A percentile compares a stretch with the other conserved stretches of the same genome.
Evolutionary conservation across 2,329 filamentous ascomycete species (phyloP).

Genomic region (Diaporthe ampelina): DNA sequence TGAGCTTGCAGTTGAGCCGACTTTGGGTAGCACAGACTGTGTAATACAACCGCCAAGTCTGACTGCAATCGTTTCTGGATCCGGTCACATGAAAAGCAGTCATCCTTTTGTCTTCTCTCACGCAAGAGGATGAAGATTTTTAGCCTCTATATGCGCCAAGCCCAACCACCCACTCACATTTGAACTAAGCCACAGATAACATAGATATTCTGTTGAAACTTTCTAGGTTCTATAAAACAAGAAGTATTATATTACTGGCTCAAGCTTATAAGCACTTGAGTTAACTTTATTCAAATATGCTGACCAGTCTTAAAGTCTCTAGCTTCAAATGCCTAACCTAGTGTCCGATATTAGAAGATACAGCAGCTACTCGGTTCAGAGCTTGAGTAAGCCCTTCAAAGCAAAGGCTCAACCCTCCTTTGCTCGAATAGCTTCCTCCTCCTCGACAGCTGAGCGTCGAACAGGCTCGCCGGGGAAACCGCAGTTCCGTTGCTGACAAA

Average conservation of each 20-base stretch:
- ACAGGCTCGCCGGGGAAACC: background rate
- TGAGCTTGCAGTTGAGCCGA: too few species aligned
- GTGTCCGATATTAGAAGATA: background rate
- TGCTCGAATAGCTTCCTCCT: background rate
- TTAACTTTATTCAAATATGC: background rate
- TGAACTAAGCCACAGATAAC: too few species aligned
- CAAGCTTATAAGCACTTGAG: background rate
- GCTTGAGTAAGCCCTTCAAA: background rate
- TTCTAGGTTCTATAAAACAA: too few species aligned
- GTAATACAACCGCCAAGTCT: too few species aligned
- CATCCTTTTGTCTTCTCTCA: too few species aligned
- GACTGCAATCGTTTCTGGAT: too few species aligned
- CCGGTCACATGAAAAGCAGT: too few species aligned
- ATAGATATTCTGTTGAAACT: background rate
- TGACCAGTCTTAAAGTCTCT: background rate
- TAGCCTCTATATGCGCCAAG: too few species aligned
- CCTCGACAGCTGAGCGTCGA: background rate
- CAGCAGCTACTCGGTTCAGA: background rate
- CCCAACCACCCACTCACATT: background rate
- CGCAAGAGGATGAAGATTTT: too few species aligned
- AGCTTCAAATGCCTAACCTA: background rate
- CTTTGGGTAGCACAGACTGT: too few species aligned
- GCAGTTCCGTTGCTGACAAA: background rate
- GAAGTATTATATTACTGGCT: background rate
- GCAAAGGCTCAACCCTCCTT: background rate